Evolutionary conservation across 805 yeast species (phyloP).

Genomic region (Candida mattraensis): DNA sequence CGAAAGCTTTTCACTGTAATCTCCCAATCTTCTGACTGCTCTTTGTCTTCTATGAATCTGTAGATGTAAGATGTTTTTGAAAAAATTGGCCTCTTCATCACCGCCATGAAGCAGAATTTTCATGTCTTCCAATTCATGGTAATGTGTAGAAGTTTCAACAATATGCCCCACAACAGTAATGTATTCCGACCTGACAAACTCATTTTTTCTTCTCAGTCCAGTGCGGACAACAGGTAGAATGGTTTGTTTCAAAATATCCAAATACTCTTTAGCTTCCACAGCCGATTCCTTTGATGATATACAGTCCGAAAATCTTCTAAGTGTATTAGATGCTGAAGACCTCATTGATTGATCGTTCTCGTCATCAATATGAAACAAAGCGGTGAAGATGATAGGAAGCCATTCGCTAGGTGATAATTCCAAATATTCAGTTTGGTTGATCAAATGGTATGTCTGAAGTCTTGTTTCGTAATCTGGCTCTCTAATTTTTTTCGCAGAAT

Average conservation of each 20-base stretch:
- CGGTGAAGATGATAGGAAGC: conserved; percentile 72
- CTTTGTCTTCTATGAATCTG: conserved; percentile 85
- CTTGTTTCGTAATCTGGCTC: conserved; percentile 81
- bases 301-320: conserved; percentile 66
- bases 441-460: conserved; percentile 59
- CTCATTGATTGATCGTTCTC: conserved; percentile 78
- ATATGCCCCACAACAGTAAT: conserved; percentile 64
- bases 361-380: conserved; percentile 71
- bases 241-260: conserved; percentile 47
- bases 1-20: conserved; percentile 43
- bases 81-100: conserved; percentile 75
- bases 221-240: conserved; percentile 64
- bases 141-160: conserved; percentile 46
- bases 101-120: conserved; percentile 56
- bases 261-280: conserved; percentile 31
- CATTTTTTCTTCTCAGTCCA: conserved; percentile 65
- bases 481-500: conserved; percentile 56
- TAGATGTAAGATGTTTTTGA: conserved; percentile 68
- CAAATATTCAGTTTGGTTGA: conserved; percentile 56
- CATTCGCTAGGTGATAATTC: conserved; percentile 58
- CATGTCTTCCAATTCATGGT: conserved; percentile 62
- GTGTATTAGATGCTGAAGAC: conserved; percentile 65
- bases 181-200: conserved; percentile 69
- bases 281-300: conserved; percentile 32
- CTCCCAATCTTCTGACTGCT: conserved; percentile 68